Conservation (phyloP, 2,329 filamentous ascomycete genomes). For the Fusarium setosum region DNA sequence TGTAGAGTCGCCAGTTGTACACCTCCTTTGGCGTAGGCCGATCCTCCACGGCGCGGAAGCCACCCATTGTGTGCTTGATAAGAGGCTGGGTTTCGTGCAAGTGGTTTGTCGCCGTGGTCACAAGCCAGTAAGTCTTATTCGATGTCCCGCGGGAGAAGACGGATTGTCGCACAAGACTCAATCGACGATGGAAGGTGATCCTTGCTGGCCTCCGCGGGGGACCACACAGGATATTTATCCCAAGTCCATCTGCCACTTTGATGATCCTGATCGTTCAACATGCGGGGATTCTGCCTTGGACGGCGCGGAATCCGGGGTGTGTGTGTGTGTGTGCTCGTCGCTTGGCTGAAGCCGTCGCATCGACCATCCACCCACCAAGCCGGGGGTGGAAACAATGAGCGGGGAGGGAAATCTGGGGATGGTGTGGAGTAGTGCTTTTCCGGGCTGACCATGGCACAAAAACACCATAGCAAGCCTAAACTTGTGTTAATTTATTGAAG, state of each 20-base stretch:
- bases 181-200: conserved; percentile 12
- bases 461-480: too few relatives aligned
- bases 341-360: not conserved
- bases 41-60: conserved; percentile 62
- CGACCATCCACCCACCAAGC: not conserved
- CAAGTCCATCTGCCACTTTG: conserved; percentile 12
- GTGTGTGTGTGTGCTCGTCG: conserved; percentile 13
- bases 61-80: conserved; percentile 46
- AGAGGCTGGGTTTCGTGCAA: not conserved
- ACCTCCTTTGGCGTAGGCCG: conserved; percentile 66
- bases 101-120: not conserved
- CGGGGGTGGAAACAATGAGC: too few relatives aligned
- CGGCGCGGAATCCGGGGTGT: conserved; percentile 32
- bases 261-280: conserved; percentile 8
- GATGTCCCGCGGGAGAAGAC: not conserved
- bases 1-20: conserved; percentile 64
- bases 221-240: conserved; percentile 37
- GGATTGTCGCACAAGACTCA: not conserved
- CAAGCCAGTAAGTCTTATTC: not conserved
- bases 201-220: conserved; percentile 8
- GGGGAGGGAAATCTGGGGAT: conserved; percentile 42
- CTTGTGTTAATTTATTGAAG: too few relatives aligned
- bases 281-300: conserved; percentile 18
- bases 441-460: too few relatives aligned
- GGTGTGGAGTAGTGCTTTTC: conserved; percentile 9